These are phyloP conservation scores for Endocalyx cinctus DNA, from an alignment of 2,329 filamentous ascomycete species.

Conservation along the genomic window DNA sequence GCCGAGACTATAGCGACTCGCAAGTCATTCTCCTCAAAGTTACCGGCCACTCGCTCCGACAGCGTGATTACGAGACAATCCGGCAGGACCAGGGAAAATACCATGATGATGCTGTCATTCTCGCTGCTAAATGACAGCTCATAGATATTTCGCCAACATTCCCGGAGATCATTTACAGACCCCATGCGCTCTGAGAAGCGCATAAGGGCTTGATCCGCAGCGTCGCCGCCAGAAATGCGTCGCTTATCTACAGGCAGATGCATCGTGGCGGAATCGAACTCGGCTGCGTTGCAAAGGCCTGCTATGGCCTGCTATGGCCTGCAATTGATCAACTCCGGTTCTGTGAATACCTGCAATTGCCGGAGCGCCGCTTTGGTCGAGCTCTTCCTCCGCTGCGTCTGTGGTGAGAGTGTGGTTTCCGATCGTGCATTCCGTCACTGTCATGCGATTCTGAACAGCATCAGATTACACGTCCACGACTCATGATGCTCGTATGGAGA, in stretches of 20 bases:
- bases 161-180: constrained; percentile 54
- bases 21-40: constrained; percentile 31
- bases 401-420: constrained; percentile 45
- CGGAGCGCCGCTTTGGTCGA: constrained; percentile 25
- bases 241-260: constrained; percentile 55
- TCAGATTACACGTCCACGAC: constrained; percentile 1
- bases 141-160: constrained; percentile 61
- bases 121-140: constrained; percentile 75
- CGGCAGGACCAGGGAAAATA: constrained; percentile 43
- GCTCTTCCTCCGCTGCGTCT: constrained; percentile 43
- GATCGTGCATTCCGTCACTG: constrained; percentile 63
- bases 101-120: constrained; percentile 76
- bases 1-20: too few relatives aligned
- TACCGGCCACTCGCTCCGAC: constrained; percentile 26
- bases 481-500: neutral
- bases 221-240: constrained; percentile 68
- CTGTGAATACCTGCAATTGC: constrained; percentile 22
- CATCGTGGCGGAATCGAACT: constrained; percentile 64
- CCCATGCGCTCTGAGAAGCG: constrained; percentile 65
- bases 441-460: constrained; percentile 59
- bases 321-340: constrained; percentile 53
- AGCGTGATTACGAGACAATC: constrained; percentile 35
- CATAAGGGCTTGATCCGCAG: constrained; percentile 71
- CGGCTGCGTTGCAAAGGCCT: constrained; percentile 69
- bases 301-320: constrained; percentile 55